Conservation (phyloP, 495 filamentous ascomycete species). For the Penicillium cinerascens region DNA sequence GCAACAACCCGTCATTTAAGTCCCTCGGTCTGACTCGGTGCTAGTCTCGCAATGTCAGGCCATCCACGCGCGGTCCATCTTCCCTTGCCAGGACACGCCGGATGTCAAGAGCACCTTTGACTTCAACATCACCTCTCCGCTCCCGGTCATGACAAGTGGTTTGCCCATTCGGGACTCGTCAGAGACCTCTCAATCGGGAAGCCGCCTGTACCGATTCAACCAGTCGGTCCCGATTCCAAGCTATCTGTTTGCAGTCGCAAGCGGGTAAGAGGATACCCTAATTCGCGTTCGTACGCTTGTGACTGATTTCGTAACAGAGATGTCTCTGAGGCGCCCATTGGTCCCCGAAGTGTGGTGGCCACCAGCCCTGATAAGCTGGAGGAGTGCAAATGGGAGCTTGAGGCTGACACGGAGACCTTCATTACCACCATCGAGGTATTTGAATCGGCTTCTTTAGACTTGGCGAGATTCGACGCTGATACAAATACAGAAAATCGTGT, state of each 20-base stretch:
- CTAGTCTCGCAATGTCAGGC: conserved; percentile 91
- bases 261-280: conserved; percentile 46
- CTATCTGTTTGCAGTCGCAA: conserved; percentile 89
- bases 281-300: not conserved
- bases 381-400: conserved; percentile 84
- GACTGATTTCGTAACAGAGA: conserved; percentile 45
- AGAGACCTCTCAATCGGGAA: conserved; percentile 35
- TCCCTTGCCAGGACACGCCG: conserved; percentile 96
- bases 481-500: conserved; percentile 60
- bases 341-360: conserved; percentile 76
- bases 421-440: conserved; percentile 75
- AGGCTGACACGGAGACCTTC: conserved; percentile 85
- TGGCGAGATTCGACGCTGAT: conserved; percentile 5
- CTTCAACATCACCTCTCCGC: conserved; percentile 81
- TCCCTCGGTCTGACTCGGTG: not conserved
- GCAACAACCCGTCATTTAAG: not conserved
- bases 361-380: conserved; percentile 83
- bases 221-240: conserved; percentile 90
- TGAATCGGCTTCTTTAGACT: not conserved
- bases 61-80: conserved; percentile 87
- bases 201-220: conserved; percentile 70
- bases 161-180: conserved; percentile 57
- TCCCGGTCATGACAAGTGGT: conserved; percentile 86
- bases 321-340: conserved; percentile 77
- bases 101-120: conserved; percentile 88